Evolutionary conservation across 164 flowering plant species (phyloP), one percentile per base, ranked within the genome.

Genomic region (Berberis vulgaris): DNA sequence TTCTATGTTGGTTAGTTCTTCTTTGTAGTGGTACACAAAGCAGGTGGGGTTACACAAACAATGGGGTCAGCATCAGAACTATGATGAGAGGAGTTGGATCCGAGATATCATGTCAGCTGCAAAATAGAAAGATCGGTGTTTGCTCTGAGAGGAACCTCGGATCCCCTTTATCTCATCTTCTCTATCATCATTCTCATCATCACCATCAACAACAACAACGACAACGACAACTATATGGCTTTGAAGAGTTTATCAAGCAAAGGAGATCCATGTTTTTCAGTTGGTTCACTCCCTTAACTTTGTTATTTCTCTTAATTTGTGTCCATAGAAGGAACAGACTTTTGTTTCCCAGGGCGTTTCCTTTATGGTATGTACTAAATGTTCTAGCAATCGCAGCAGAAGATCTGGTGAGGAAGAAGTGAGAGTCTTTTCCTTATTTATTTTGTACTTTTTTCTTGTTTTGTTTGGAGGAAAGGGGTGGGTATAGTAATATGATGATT

Each of bases 101-200:
- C 80, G 87, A 83, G 88, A 26, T 83, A 81, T 87, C 88, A 82
- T 86, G 87, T 84, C 89, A 78, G 86, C 66, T 54, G 87, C 86
- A 82, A 75, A 65, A 50, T 58, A 72, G 64, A 72, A 60, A 57
- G 65, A 41, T 52, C 26, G 26, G 26, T 47, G 49, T 69, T 80
- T 83, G 90, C 87, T 77, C 86, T 80, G 90, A 85, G 92, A 89
- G 87, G 88, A 89, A 81, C 92, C 86, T 88, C 88, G 81, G 96
- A 89, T 86, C 96, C 80, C 77, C 75, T 70, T 77, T 76, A 13
- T 78, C 74, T 75, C 74, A 65, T 75, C 44, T 39, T 45, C 63
- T 46, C 49, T 5, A 46, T 46, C 49, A 46, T 46, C 54, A 52
- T 52, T 26, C 10, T 52, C n/a, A 38, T 44, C 63, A 67, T 46